A percentile compares a stretch with the other conserved stretches of the same genome.
Conservation (phyloP, 306 rosid genomes). For the Cajanus cajan region DNA sequence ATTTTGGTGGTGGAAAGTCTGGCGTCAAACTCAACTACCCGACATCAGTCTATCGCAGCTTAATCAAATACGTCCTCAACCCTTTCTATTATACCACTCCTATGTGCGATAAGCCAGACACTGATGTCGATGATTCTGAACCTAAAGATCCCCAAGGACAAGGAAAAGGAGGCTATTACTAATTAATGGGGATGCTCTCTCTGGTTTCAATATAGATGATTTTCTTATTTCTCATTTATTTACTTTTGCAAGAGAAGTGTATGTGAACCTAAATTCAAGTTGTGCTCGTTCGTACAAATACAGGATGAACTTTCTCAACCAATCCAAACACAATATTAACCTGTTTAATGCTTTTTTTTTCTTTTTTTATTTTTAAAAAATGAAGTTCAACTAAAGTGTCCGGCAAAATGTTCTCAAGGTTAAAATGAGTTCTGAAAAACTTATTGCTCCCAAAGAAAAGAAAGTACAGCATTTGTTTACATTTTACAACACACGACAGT, state of each 20-base stretch:
- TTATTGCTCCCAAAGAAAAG: not conserved
- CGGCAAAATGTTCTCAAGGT: not conserved
- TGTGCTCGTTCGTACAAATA: not conserved
- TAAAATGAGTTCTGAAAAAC: not conserved
- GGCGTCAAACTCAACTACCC: constrained; percentile 58
- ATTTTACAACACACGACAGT: not conserved
- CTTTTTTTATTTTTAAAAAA: no score
- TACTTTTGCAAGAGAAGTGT: not conserved
- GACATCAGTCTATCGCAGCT: constrained; percentile 45
- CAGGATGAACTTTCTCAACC: not conserved
- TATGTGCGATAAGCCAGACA: constrained; percentile 66
- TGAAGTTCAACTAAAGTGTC: not conserved
- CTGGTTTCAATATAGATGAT: not conserved
- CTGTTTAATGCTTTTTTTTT: not conserved
- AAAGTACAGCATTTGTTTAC: not conserved
- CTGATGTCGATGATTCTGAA: constrained; percentile 29
- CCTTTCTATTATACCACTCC: constrained; percentile 76
- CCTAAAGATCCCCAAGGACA: not conserved
- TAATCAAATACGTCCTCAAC: constrained; percentile 36
- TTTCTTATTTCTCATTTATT: constrained; percentile 2
- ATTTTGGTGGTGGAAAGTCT: constrained; percentile 58
- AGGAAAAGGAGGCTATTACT: constrained; percentile 34
- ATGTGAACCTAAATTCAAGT: not conserved
- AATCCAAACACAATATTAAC: not conserved
- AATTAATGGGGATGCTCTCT: not conserved